phyloP scores from a whole-genome alignment of 2,329 filamentous ascomycete genomes.

The Calycina herbarum region DNA sequence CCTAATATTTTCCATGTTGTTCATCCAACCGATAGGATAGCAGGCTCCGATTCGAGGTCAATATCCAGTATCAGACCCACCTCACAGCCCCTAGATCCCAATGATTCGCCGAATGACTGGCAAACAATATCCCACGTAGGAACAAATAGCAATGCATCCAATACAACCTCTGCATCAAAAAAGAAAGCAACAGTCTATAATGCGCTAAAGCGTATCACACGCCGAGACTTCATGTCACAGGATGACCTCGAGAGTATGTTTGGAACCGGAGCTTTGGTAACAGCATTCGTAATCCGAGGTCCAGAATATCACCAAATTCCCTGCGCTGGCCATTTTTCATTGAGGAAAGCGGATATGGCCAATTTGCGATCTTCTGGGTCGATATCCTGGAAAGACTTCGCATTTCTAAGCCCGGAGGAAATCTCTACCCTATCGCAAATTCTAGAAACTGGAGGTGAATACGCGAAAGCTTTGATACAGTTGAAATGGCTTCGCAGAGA shows the following conservation, averaged over 20 bases:
- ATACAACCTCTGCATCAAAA: not conserved
- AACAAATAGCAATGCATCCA: not conserved
- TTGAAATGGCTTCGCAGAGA: conserved; percentile 14
- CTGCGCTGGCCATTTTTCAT: conserved; percentile 5
- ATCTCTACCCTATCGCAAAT: conserved; percentile 7
- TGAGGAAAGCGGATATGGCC: conserved; percentile 8
- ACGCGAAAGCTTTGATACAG: conserved; percentile 10
- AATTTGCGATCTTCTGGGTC: conserved; percentile 6
- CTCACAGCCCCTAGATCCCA: not conserved
- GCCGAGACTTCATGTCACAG: conserved; percentile 6
- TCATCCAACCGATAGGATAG: not conserved
- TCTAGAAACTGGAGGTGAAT: conserved; percentile 4
- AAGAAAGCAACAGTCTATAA: not conserved
- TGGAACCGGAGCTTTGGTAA: conserved; percentile 4
- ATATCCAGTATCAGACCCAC: not conserved
- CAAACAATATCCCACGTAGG: not conserved
- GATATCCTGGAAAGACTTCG: conserved; percentile 15
- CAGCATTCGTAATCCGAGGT: conserved; percentile 10
- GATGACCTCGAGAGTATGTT: conserved; percentile 8
- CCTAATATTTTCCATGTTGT: not conserved
- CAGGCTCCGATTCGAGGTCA: not conserved
- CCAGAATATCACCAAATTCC: conserved; percentile 12
- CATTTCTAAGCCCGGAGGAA: conserved; percentile 12
- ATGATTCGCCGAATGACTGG: not conserved
- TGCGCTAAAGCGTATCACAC: conserved; percentile 6